A percentile compares a stretch with the other conserved stretches of the same genome.
These are phyloP conservation scores for Ceratobasidium sp. DNA, from an alignment of 1,284 basidiomycete genomes.

Conservation along the genomic window DNA sequence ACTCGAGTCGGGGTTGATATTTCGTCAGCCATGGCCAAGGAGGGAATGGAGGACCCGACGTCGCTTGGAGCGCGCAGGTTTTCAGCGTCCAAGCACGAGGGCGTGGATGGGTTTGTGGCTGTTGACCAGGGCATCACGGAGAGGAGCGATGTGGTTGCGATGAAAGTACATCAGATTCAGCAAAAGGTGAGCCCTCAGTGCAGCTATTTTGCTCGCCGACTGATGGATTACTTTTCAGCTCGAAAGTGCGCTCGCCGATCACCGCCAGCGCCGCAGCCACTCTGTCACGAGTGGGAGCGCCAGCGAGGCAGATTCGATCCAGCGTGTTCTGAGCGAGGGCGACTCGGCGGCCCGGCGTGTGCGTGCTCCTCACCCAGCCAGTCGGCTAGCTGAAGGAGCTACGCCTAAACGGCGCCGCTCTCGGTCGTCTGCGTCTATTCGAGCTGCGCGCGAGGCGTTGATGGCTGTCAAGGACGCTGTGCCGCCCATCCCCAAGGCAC, in stretches of 20 bases:
- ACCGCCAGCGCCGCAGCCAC: conserved; percentile 31
- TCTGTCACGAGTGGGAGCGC: conserved; percentile 41
- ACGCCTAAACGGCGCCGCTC: conserved; percentile 24
- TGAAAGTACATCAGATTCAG: conserved; percentile 84
- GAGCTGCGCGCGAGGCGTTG: conserved; percentile 37
- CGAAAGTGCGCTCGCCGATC: conserved; percentile 69
- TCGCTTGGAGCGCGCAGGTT: conserved; percentile 65
- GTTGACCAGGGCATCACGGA: conserved; percentile 84
- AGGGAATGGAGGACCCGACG: conserved; percentile 60
- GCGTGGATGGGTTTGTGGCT: conserved; percentile 74
- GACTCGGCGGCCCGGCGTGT: conserved; percentile 37
- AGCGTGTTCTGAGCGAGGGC: conserved; percentile 43
- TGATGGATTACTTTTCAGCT: conserved; percentile 60
- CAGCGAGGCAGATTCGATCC: conserved; percentile 40
- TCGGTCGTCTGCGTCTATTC: conserved; percentile 26
- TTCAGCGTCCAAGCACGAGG: conserved; percentile 67
- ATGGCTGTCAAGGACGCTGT: conserved; percentile 39
- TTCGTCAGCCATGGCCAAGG: conserved; percentile 22
- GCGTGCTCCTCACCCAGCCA: conserved; percentile 34
- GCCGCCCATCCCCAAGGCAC: conserved; percentile 32
- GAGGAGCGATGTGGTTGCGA: conserved; percentile 83
- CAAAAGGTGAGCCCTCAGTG: conserved; percentile 67
- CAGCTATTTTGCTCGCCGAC: conserved; percentile 35
- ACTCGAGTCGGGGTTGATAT: conserved; percentile 29
- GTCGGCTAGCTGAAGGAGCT: conserved; percentile 18